These are phyloP conservation scores for Acer saccharum DNA, from an alignment of 345 rosid species.

Conservation along the genomic window DNA sequence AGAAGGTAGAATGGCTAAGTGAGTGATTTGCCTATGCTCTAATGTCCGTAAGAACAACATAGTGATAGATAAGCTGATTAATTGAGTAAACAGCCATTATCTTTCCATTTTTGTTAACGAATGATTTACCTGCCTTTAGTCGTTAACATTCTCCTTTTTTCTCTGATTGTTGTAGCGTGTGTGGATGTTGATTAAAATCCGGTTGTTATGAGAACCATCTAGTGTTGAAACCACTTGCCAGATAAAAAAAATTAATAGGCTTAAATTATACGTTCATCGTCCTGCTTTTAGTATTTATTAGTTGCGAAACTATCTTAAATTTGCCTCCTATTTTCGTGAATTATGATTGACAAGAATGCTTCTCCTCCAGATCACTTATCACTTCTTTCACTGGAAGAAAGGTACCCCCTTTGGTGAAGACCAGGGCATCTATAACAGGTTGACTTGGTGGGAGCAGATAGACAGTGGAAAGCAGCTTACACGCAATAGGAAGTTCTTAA, in stretches of 20 bases:
- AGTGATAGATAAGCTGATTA: not conserved
- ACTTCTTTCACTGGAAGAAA: slow-evolving; percentile 98
- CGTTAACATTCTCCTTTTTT: not conserved
- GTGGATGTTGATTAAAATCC: not conserved
- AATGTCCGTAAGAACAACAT: not conserved
- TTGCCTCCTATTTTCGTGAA: slow-evolving; percentile 10
- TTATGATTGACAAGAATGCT: slow-evolving; percentile 16
- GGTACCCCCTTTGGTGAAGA: slow-evolving; percentile 98
- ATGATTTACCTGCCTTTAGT: not conserved
- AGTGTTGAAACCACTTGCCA: not conserved
- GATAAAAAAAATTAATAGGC: not conserved
- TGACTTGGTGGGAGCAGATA: slow-evolving; percentile 99
- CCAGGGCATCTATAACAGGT: slow-evolving; percentile 91
- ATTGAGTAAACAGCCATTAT: not conserved
- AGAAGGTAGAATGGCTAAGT: not conserved
- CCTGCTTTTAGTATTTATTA: not conserved
- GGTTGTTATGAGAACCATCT: not conserved
- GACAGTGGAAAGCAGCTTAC: slow-evolving; percentile 97
- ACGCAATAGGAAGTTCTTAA: slow-evolving; percentile 86
- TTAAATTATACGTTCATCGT: not conserved
- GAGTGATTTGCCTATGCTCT: not conserved
- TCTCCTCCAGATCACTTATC: slow-evolving; percentile 76
- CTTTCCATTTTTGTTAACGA: not conserved
- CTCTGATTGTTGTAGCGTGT: not conserved
- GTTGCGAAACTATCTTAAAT: slow-evolving; percentile 11